A percentile compares a stretch with the other conserved stretches of the same genome.
phyloP scores from a whole-genome alignment of 1,284 basidiomycete genomes.

The Cutaneotrichosporon mucoides region DNA sequence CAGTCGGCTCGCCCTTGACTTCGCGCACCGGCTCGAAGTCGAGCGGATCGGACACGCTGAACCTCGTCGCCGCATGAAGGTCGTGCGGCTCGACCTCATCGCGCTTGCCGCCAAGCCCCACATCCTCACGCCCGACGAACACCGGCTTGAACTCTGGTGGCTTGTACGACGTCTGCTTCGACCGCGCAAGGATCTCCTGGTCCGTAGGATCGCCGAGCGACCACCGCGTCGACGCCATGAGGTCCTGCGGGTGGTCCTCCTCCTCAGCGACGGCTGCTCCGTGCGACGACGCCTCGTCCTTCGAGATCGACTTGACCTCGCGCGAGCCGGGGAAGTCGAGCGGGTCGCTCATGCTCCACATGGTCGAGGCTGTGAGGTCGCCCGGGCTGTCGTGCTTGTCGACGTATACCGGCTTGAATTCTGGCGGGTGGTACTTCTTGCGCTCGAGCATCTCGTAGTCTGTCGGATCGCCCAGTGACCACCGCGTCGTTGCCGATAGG shows the following conservation, averaged over 20 bases:
- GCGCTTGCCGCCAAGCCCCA: too few species aligned
- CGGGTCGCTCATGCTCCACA: conserved; percentile 1
- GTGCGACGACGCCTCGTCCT: neutral
- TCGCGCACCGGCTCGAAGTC: neutral
- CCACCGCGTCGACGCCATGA: neutral
- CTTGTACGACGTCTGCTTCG: neutral
- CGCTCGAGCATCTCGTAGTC: conserved; percentile 3
- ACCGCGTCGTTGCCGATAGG: neutral
- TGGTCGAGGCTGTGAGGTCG: neutral
- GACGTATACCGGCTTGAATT: conserved; percentile 3
- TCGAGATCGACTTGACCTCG: neutral
- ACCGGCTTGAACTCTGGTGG: conserved; percentile 4
- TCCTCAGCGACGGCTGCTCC: neutral
- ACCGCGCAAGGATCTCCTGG: neutral
- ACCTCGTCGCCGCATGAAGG: neutral
- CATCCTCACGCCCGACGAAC: neutral
- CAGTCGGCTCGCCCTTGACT: neutral
- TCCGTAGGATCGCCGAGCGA: conserved; percentile 1
- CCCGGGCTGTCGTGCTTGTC: neutral
- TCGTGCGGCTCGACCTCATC: neutral
- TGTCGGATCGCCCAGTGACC: neutral
- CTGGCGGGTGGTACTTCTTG: conserved; percentile 1
- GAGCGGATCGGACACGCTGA: neutral
- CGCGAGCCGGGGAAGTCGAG: neutral
- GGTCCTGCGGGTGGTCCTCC: neutral